Evolutionary conservation across 805 yeast genomes (phyloP).

Genomic region (Candida qinlingensis): DNA sequence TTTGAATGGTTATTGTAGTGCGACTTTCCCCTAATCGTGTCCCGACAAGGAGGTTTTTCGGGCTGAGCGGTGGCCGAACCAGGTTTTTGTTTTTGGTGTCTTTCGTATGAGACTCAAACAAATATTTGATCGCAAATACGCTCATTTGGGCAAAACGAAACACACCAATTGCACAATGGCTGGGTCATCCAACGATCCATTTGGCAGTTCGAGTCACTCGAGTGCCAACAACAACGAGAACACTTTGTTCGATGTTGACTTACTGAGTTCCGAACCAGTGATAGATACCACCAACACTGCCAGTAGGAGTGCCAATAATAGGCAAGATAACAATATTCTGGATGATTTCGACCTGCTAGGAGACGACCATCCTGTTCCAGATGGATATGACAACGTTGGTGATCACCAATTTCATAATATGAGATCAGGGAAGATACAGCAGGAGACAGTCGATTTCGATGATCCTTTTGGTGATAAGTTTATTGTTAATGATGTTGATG

Average conservation of each 20-base stretch:
- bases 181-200: background rate
- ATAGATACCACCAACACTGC: background rate
- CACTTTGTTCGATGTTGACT: constrained; percentile 36
- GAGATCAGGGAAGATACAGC: constrained; percentile 25
- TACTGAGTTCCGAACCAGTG: constrained; percentile 17
- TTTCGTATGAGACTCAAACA: too few species aligned
- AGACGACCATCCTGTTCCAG: constrained; percentile 10
- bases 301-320: constrained; percentile 10
- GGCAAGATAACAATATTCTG: constrained; percentile 3
- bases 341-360: constrained; percentile 14
- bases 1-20: background rate
- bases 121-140: too few species aligned
- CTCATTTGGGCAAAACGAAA: too few species aligned
- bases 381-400: constrained; percentile 13
- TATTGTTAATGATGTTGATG: constrained; percentile 33
- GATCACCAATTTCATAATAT: constrained; percentile 16
- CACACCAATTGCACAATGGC: background rate
- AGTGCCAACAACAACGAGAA: constrained; percentile 9
- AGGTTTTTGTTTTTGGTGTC: too few species aligned
- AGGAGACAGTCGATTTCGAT: constrained; percentile 30
- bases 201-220: background rate
- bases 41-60: background rate
- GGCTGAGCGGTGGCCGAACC: too few species aligned
- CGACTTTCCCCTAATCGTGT: background rate
- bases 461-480: constrained; percentile 28